phyloP scores from a whole-genome alignment of 768 basidiomycete species.

The Leccinum obscurum region DNA sequence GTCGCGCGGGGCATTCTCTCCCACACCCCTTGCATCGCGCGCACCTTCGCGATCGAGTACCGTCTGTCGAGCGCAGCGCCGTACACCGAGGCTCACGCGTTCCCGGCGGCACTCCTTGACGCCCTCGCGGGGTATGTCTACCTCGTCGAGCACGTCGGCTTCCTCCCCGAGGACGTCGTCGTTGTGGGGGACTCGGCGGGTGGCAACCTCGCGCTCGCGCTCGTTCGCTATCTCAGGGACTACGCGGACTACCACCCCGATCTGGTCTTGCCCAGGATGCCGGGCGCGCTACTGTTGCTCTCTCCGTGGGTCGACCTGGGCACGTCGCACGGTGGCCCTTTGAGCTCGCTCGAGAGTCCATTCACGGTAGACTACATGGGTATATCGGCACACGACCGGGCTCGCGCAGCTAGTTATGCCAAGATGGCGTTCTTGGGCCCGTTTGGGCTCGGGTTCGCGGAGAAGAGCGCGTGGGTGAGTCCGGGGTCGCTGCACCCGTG shows the following conservation, averaged over 20 bases:
- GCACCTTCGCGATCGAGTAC: constrained; percentile 47
- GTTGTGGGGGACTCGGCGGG: constrained; percentile 57
- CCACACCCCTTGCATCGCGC: constrained; percentile 18
- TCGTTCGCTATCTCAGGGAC: constrained; percentile 39
- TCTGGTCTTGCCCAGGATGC: constrained; percentile 21
- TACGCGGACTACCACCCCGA: constrained; percentile 13
- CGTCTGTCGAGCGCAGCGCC: constrained; percentile 40
- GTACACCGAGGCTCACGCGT: constrained; percentile 36
- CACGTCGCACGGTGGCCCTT: constrained; percentile 27
- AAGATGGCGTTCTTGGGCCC: constrained; percentile 47
- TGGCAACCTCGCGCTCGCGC: constrained; percentile 45
- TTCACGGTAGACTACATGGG: constrained; percentile 30
- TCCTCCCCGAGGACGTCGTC: constrained; percentile 44
- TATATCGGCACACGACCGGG: constrained; percentile 2
- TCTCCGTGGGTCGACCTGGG: constrained; percentile 34
- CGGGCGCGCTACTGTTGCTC: constrained; percentile 35
- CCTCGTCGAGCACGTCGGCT: constrained; percentile 44
- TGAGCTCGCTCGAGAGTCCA: constrained; percentile 39
- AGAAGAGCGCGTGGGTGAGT: constrained; percentile 56
- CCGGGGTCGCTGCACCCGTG: constrained; percentile 50
- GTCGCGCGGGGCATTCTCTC: constrained; percentile 22
- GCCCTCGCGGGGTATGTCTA: constrained; percentile 51
- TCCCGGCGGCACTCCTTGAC: constrained; percentile 56
- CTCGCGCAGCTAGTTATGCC: background rate
- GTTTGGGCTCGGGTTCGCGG: constrained; percentile 46